Percentiles rank a stretch among this genome's conserved stretches.
phyloP scores from a whole-genome alignment of 2,329 filamentous ascomycete species.

The Alternaria ethzedia region DNA sequence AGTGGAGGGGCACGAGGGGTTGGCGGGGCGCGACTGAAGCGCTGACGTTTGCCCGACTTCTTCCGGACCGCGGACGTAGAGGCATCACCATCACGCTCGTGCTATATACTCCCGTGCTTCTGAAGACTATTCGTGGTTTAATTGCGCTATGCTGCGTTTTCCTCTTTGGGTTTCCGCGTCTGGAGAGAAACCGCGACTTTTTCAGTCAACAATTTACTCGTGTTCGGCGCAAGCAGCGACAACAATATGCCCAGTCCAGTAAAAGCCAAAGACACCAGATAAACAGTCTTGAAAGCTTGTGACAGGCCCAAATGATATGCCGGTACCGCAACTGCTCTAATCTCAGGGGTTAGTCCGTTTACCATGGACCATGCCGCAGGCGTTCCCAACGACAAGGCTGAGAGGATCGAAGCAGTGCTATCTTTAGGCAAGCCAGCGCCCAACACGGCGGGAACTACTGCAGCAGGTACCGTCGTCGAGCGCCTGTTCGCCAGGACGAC shows the following conservation, averaged over 20 bases:
- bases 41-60: conserved; percentile 27
- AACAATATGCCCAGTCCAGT: not conserved
- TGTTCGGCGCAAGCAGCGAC: not conserved
- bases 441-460: not conserved
- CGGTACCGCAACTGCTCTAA: not conserved
- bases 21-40: conserved; percentile 8
- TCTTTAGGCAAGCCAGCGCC: not conserved
- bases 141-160: not conserved
- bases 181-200: not conserved
- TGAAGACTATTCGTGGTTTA: not conserved
- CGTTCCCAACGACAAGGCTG: not conserved
- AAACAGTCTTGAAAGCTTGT: not conserved
- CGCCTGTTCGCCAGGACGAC: not conserved
- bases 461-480: not conserved
- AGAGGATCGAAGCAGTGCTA: not conserved
- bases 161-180: not conserved
- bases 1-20: conserved; percentile 32
- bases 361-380: not conserved
- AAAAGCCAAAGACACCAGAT: not conserved
- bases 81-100: conserved; percentile 1
- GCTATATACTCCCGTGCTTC: not conserved
- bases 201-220: not conserved
- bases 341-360: not conserved
- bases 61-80: conserved; percentile 38
- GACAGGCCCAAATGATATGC: not conserved